Evolutionary conservation across 805 yeast genomes (phyloP), one percentile per base, ranked within the genome.

Genomic region (Debaryomyces prosopidis): DNA sequence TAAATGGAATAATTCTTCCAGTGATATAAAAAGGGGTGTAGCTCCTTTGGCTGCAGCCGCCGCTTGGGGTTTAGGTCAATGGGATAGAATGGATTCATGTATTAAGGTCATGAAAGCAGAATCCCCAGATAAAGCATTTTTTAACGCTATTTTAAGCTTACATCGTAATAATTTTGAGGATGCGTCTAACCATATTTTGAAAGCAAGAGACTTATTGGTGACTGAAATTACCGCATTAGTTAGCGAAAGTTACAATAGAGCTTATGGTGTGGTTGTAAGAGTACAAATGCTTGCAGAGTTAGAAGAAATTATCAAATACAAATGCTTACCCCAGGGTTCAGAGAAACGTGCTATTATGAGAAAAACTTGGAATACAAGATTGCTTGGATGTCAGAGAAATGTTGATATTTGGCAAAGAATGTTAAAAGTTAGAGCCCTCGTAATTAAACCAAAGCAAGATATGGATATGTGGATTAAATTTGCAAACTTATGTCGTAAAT

Each of bases 11-110:
- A 71, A 75, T 26, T 79, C 96, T 0, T 74, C 88, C 1, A 75
- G 83, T 23, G 96, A 89, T 14, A 81, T 82, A 33, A 80, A 84
- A 54, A 75, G 96, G 45, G 81, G 85, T 5, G 90, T 94, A 54
- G 99, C 99, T 1, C 98, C 99, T 0, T 70, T 95, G 43, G 99
- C 98, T 0, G 99, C 99, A 0, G 97, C 98, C 2, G 97, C 99
- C 1, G 89, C 98, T 1, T 94, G 99, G 99, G 97, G 98, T 12
- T 72, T 95, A 35, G 92, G 92, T 1, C 94, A 89, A 59, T 95
- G 99, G 99, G 97, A 90, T 53, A 77, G 88, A 56, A 91, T 95
- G 90, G 97, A 89, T 57, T 80, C 87, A 6, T 94, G 90, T 56
- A 91, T 92, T 45, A 73, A 82, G 52, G 96, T 87, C 1, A 90